These are phyloP conservation scores for Colletotrichum tanaceti DNA, from an alignment of 2,329 filamentous ascomycete genomes.

Conservation along the genomic window DNA sequence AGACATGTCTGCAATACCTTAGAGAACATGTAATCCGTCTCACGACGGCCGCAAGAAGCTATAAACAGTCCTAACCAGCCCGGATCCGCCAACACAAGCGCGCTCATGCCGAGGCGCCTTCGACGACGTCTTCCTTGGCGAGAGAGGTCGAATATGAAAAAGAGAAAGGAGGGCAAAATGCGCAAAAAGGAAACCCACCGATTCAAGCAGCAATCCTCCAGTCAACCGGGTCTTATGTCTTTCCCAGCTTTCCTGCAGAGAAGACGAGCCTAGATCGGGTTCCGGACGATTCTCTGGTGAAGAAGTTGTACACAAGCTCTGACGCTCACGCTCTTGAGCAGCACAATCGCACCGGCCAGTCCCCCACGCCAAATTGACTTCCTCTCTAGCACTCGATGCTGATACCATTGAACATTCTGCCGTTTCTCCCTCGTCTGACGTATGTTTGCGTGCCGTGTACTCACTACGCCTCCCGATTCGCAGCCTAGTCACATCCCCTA, in stretches of 20 bases:
- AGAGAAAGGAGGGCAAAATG: background rate
- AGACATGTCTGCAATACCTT: slow-evolving; percentile 20
- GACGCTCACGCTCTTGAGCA: background rate
- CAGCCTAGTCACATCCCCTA: background rate
- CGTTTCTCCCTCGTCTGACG: background rate
- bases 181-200: background rate
- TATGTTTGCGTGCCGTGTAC: background rate
- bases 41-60: background rate
- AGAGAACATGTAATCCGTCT: slow-evolving; percentile 17
- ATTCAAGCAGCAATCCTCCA: background rate
- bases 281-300: background rate
- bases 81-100: background rate
- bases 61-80: background rate
- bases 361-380: background rate
- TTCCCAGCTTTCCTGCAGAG: background rate
- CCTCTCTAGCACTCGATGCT: slow-evolving; percentile 4
- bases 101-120: slow-evolving; percentile 2
- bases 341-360: background rate
- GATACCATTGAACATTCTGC: slow-evolving; percentile 5
- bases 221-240: background rate
- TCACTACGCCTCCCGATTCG: background rate
- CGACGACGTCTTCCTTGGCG: background rate
- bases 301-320: background rate
- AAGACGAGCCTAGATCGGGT: background rate
- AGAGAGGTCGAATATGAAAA: background rate